Evolutionary conservation across 139 green algal genomes (phyloP).

Genomic region (Coelastrella sp.): DNA sequence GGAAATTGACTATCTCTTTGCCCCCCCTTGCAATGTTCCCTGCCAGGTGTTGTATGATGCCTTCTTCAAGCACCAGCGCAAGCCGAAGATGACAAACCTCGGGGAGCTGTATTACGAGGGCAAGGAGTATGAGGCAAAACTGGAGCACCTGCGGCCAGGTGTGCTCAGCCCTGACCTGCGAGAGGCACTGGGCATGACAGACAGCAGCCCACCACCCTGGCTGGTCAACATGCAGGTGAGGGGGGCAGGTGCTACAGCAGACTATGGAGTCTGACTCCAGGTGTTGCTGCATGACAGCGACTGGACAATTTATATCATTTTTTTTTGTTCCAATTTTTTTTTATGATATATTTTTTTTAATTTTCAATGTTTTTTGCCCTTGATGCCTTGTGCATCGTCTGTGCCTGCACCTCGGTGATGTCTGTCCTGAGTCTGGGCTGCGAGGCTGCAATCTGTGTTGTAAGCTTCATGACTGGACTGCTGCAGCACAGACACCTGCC

Average conservation of each 20-base stretch:
- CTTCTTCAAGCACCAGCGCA: constrained; percentile 99
- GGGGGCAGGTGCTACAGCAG: background rate
- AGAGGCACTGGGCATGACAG: constrained; percentile 89
- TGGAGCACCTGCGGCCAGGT: constrained; percentile 72
- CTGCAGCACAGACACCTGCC: background rate
- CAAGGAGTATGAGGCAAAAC: constrained; percentile 71
- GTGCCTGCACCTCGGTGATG: too few species aligned
- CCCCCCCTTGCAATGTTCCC: too few species aligned
- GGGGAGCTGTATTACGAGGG: constrained; percentile 99
- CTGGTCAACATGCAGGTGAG: constrained; percentile 93
- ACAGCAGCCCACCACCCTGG: constrained; percentile 87
- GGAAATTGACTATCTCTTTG: too few species aligned
- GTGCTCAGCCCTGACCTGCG: constrained; percentile 80
- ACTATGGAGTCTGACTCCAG: background rate
- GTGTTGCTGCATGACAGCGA: background rate
- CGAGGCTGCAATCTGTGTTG: too few species aligned
- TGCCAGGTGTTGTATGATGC: constrained; percentile 93
- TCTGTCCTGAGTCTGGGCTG: too few species aligned
- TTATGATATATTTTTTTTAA: too few species aligned
- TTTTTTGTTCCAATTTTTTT: too few species aligned
- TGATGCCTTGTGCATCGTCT: too few species aligned
- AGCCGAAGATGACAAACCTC: constrained; percentile 85
- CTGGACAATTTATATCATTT: too few species aligned
- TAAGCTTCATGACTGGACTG: too few species aligned
- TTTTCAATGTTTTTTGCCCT: too few species aligned